Evolutionary conservation across 2,329 filamentous ascomycete species (phyloP), one percentile per base, ranked within the genome.

Genomic region (Aspergillus jensenii): DNA sequence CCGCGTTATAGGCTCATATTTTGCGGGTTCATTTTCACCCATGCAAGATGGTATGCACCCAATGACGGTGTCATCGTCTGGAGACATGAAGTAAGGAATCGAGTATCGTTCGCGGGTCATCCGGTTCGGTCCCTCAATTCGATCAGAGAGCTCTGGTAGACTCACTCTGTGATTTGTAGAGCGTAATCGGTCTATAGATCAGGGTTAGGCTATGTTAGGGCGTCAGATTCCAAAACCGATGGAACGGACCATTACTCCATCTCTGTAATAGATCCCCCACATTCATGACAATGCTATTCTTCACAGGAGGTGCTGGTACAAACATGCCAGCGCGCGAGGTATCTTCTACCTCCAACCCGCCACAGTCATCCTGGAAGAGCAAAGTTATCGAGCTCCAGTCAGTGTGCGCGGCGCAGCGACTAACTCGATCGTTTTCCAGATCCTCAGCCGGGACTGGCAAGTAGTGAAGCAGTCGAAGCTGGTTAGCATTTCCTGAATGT

Each of bases 381-480:
- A 85, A 62, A 0, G 82, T 85, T 25, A 84, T 75, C 6, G 78
- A 76, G 27, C 76, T 79, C 77, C 81, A 85, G 62, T 85, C 83
- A 3, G 78, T 82, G 67, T 85, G 82, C 4, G 80, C 77, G 0
- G 80, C 78, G 50, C 83, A 82, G 11, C 82, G 73, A 9, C 79
- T 76, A 39, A 79, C 74, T 15, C 72, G 64, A 12, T 77, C 74
- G 43, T 73, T 76, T 31, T 76, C 73, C 19, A 84, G 67, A 37
- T 74, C 75, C 33, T 73, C 71, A 5, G 76, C 77, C 25, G 78
- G 73, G 4, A 83, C 73, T 2, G 79, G 72, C 0, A 82, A 81
- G 59, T 85, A 88, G 67, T 88, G 85, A 15, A 87, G 72, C 25
- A 89, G 69, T 2, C 86, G 79, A 9, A 88, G 74, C 59, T 87